These are phyloP conservation scores for Aspergillus flavus DNA, from an alignment of 2,329 filamentous ascomycete species.

Conservation along the genomic window DNA sequence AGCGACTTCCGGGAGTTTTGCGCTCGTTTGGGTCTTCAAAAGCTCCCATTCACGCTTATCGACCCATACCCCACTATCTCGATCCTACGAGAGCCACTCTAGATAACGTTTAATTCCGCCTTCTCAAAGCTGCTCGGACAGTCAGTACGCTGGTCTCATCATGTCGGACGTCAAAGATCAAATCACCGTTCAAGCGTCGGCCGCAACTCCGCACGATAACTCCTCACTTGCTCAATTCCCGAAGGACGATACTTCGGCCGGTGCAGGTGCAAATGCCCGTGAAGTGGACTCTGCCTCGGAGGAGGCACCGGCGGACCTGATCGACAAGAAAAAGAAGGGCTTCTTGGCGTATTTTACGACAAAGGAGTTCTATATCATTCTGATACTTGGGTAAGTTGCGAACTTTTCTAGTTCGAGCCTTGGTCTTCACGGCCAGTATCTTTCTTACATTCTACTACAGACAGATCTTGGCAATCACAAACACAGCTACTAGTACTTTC, in stretches of 20 bases:
- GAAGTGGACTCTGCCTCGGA: constrained; percentile 19
- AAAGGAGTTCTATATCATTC: constrained; percentile 82
- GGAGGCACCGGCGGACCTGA: constrained; percentile 39
- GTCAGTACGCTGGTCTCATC: constrained; percentile 1
- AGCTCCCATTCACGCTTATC: constrained; percentile 42
- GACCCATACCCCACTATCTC: constrained; percentile 4
- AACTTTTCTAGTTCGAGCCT: not conserved
- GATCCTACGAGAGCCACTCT: not conserved
- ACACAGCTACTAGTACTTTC: constrained; percentile 91
- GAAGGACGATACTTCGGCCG: constrained; percentile 22
- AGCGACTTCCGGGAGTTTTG: constrained; percentile 63
- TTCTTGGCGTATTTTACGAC: constrained; percentile 75
- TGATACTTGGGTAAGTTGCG: constrained; percentile 67
- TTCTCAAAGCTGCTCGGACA: not conserved
- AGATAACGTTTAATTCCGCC: not conserved
- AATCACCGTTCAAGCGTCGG: constrained; percentile 26
- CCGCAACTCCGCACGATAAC: constrained; percentile 8
- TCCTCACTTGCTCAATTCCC: constrained; percentile 16
- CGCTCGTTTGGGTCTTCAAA: constrained; percentile 52
- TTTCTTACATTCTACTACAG: constrained; percentile 36
- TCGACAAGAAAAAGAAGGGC: constrained; percentile 48
- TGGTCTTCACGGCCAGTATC: not conserved
- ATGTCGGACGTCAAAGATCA: constrained; percentile 34
- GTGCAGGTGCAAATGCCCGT: constrained; percentile 17
- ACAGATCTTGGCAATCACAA: constrained; percentile 83